Percentiles rank a stretch among this genome's conserved stretches.
Evolutionary conservation across 495 filamentous ascomycete species (phyloP).

Genomic region (Penicillium silybi): DNA sequence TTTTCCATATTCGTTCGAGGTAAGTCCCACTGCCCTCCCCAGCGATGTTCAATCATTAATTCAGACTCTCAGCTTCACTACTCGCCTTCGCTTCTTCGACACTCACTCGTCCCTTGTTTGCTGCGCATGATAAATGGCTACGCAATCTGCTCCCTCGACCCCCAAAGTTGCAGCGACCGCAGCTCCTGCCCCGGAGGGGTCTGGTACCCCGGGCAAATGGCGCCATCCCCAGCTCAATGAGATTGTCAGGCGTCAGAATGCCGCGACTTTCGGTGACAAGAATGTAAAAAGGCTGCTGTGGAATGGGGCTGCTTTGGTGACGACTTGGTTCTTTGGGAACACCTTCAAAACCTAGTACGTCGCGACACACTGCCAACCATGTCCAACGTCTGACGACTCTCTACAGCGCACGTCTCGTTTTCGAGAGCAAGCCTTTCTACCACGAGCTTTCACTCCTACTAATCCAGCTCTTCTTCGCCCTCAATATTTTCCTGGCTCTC

Average conservation of each 20-base stretch:
- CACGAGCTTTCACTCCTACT: constrained; percentile 38
- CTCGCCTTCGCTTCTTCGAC: background rate
- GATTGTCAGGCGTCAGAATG: constrained; percentile 69
- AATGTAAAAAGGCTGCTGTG: constrained; percentile 62
- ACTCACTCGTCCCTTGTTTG: background rate
- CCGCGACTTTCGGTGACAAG: constrained; percentile 65
- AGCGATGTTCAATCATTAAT: background rate
- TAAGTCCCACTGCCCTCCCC: constrained; percentile 6
- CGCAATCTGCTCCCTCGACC: constrained; percentile 48
- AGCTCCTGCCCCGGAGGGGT: constrained; percentile 42
- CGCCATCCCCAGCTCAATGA: constrained; percentile 77
- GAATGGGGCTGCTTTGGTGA: constrained; percentile 55
- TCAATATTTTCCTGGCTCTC: constrained; percentile 63
- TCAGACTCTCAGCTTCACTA: background rate
- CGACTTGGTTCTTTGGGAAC: constrained; percentile 39
- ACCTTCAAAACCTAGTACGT: constrained; percentile 39
- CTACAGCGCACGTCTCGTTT: constrained; percentile 24
- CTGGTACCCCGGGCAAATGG: constrained; percentile 76
- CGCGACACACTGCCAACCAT: background rate
- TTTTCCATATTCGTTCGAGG: background rate
- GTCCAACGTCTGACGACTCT: constrained; percentile 1
- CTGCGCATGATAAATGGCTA: constrained; percentile 31
- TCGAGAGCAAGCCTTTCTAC: constrained; percentile 21
- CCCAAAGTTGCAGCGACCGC: constrained; percentile 55
- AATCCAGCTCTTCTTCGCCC: constrained; percentile 55